Evolutionary conservation across 192 early-diverging fungal genomes (phyloP).

Genomic region (Backusella psychrophila): DNA sequence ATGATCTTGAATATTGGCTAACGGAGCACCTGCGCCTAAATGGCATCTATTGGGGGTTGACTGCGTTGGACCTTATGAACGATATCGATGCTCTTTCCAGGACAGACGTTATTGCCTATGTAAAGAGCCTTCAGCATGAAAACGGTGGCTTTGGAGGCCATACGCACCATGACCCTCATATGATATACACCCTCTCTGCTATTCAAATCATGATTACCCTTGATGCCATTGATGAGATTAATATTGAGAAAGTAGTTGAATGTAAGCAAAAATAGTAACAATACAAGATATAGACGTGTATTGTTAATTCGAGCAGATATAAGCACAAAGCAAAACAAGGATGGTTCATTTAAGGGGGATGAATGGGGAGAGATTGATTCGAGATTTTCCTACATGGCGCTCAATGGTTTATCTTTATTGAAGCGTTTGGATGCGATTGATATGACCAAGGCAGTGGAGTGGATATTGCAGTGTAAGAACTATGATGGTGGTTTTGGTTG

Average conservation of each 20-base stretch:
- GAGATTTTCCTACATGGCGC: conserved; percentile 84
- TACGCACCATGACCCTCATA: conserved; percentile 83
- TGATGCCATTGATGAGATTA: conserved; percentile 77
- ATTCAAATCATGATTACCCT: conserved; percentile 84
- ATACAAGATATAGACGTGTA: neutral
- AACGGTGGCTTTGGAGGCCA: conserved; percentile 95
- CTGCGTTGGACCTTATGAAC: conserved; percentile 74
- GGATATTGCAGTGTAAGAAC: conserved; percentile 79
- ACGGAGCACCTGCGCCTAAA: conserved; percentile 89
- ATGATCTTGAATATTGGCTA: conserved; percentile 91
- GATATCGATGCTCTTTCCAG: conserved; percentile 60
- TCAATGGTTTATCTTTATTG: conserved; percentile 79
- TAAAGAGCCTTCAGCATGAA: conserved; percentile 73
- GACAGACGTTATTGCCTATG: conserved; percentile 76
- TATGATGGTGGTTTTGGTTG: conserved; percentile 97
- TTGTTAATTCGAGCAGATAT: conserved; percentile 51
- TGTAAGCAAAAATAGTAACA: conserved; percentile 48
- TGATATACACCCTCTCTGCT: conserved; percentile 88
- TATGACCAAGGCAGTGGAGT: conserved; percentile 63
- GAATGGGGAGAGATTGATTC: conserved; percentile 94
- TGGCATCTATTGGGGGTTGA: conserved; percentile 94
- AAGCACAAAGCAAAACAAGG: conserved; percentile 51
- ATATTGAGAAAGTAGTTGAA: conserved; percentile 57
- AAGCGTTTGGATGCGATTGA: conserved; percentile 65
- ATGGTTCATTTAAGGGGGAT: conserved; percentile 90